Percentiles rank a stretch among this genome's conserved stretches.
Evolutionary conservation across 306 rosid genomes (phyloP).

Genomic region (Carpinus fangiana): DNA sequence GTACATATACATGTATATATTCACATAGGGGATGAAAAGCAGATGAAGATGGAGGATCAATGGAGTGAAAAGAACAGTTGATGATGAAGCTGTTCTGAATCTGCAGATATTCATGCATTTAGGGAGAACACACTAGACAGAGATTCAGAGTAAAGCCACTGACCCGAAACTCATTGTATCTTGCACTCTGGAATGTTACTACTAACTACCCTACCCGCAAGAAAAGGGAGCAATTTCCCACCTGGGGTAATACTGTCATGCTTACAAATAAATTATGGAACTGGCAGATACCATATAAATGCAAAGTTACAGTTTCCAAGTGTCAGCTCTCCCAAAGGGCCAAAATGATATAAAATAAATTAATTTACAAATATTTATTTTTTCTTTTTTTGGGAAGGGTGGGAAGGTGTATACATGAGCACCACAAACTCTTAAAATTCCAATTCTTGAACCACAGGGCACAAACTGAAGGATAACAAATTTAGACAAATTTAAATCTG

Average conservation of each 20-base stretch:
- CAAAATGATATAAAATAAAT: background rate
- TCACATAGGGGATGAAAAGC: no score
- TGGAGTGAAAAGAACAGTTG: background rate
- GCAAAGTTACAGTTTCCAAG: background rate
- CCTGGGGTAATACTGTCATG: background rate
- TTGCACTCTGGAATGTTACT: background rate
- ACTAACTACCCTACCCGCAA: background rate
- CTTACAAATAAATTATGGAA: background rate
- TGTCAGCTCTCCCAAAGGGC: conserved; percentile 1
- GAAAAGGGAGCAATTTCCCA: background rate
- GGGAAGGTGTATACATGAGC: background rate
- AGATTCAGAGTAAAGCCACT: background rate
- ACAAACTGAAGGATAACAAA: background rate
- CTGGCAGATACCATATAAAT: background rate
- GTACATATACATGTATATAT: no score
- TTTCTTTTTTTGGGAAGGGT: background rate
- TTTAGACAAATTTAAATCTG: background rate
- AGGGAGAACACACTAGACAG: background rate
- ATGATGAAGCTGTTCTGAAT: background rate
- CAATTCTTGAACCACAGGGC: background rate
- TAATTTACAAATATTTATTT: background rate
- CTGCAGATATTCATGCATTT: background rate
- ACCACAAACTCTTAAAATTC: background rate
- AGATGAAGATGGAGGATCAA: no score
- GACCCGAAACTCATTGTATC: background rate